Conservation (phyloP, 768 basidiomycete genomes). For the Tylopilus cervinicoccineus region DNA sequence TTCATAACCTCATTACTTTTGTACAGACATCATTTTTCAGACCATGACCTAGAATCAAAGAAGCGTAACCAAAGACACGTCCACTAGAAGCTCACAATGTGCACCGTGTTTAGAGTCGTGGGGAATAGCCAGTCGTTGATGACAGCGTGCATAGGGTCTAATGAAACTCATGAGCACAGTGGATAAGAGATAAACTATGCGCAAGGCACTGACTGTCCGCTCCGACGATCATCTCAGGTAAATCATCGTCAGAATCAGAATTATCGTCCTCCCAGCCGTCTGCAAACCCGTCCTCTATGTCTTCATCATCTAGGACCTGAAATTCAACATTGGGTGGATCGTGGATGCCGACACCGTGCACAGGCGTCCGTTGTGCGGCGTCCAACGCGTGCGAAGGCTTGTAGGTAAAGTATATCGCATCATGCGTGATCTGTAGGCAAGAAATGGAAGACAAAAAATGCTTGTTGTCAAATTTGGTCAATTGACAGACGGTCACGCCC, state of each 20-base stretch:
- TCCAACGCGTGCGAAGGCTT: slow-evolving; percentile 5
- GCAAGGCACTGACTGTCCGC: slow-evolving; percentile 11
- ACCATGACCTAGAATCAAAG: background rate
- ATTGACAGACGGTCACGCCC: slow-evolving; percentile 22
- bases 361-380: background rate
- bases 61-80: background rate
- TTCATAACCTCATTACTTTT: background rate
- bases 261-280: slow-evolving; percentile 15
- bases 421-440: slow-evolving; percentile 55
- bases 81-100: slow-evolving; percentile 23
- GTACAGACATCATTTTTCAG: background rate
- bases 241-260: slow-evolving; percentile 12
- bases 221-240: background rate
- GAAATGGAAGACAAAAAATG: slow-evolving; percentile 30
- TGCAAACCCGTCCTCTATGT: slow-evolving; percentile 7
- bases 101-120: slow-evolving; percentile 20
- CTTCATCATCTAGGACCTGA: slow-evolving; percentile 2
- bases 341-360: background rate
- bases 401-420: slow-evolving; percentile 45
- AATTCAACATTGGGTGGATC: slow-evolving; percentile 6
- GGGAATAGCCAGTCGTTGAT: slow-evolving; percentile 8
- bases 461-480: slow-evolving; percentile 9
- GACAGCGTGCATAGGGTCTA: background rate
- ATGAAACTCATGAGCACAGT: slow-evolving; percentile 1
- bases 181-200: background rate